Base-by-base conservation (phyloP, 768 basidiomycete genomes). In the Russula brevipes region DNA sequence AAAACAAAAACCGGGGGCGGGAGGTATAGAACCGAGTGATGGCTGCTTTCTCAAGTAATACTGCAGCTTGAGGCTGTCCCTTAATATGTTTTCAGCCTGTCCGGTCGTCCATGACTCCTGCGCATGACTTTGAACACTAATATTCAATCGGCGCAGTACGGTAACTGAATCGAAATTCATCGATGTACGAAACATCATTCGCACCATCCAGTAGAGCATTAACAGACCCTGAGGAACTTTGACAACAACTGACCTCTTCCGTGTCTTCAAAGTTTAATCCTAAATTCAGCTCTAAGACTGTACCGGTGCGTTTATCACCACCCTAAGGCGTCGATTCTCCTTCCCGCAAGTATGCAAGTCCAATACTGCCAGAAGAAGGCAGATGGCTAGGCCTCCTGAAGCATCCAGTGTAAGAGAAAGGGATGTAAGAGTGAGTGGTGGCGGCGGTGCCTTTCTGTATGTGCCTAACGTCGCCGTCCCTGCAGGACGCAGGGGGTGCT, bases 181-280 rank as follows among this genome's bases (percentile, higher is more conserved):
- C 1, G 1, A 24, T 24, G 24, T 24, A 24, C 24, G 24, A 24
- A 24, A 24, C 24, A 24, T 24, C 24, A 24, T 24, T 24, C 1
- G 24, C 24, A 24, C 24, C 24, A 24, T 24, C 1, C 24, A 24
- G 24, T 24, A 24, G 24, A 24, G 24, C 24, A 24, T 24, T 24
- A 24, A 24, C 24, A 24, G 24, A 24, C 24, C 24, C 24, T 24
- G 24, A 24, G 47, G 17, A 85, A 84, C 67, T 80, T 84, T 24
- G 85, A 92, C 84, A 47, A 87, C 74, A 81, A 86, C 87, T 89
- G 68, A 73, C 72, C 75, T 72, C 72, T 54, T 76, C 75, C 52
- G 79, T 77, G 58, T 78, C 75, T 10, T 78, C 79, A 33, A 77
- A 62, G 10, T 30, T 46, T 14, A 53, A 50, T n/a, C 53, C 35